Conservation (phyloP, 768 basidiomycete genomes). For the Suillus weaverae region DNA sequence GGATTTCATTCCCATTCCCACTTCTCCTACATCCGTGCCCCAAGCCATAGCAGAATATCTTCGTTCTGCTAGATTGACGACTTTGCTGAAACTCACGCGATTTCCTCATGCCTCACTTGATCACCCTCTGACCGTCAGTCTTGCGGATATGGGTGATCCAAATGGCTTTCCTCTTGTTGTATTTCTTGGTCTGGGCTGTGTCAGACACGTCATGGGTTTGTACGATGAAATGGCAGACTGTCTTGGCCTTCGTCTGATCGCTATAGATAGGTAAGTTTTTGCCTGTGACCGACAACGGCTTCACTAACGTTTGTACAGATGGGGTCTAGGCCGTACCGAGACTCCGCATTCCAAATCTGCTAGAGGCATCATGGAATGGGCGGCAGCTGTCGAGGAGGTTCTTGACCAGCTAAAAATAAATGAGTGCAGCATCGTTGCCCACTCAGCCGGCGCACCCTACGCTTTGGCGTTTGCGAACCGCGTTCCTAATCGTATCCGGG, state of each 20-base stretch:
- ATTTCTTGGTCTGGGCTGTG: conserved; percentile 92
- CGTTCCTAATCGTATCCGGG: conserved; percentile 71
- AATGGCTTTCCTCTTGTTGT: conserved; percentile 88
- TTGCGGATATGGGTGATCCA: conserved; percentile 89
- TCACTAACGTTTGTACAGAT: conserved; percentile 41
- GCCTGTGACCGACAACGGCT: not conserved
- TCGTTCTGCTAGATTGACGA: conserved; percentile 83
- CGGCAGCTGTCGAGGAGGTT: conserved; percentile 85
- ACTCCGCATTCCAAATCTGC: conserved; percentile 61
- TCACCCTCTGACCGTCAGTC: conserved; percentile 77
- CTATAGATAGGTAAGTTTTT: conserved; percentile 79
- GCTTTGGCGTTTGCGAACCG: conserved; percentile 85
- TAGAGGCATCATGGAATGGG: conserved; percentile 89
- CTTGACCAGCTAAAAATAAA: conserved; percentile 76
- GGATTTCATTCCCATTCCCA: conserved; percentile 29
- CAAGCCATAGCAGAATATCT: conserved; percentile 85
- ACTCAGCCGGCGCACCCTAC: conserved; percentile 95
- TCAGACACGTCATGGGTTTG: conserved; percentile 90
- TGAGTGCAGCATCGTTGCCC: conserved; percentile 88
- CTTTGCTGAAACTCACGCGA: conserved; percentile 73
- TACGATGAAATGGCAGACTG: conserved; percentile 96
- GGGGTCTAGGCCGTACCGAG: conserved; percentile 91
- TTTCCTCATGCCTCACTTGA: conserved; percentile 77
- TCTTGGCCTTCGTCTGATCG: conserved; percentile 84
- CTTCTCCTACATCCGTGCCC: conserved; percentile 56